phyloP scores from a whole-genome alignment of 345 rosid species.

The Lumnitzera racemosa region DNA sequence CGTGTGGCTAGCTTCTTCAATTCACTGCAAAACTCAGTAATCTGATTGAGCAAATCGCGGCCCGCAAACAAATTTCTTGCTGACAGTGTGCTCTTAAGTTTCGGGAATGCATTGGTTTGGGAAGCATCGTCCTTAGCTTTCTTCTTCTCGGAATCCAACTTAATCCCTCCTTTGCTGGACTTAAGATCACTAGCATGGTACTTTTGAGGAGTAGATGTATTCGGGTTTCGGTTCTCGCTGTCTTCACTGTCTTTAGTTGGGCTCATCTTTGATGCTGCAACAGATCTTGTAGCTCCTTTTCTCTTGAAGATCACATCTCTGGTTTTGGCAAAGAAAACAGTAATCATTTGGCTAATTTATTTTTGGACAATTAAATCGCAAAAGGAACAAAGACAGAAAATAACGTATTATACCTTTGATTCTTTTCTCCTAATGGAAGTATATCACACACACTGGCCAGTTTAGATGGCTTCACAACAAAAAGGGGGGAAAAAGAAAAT shows the following conservation, averaged over 20 bases:
- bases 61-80: constrained; percentile 78
- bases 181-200: constrained; percentile 40
- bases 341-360: not conserved
- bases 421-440: constrained; percentile 27
- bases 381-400: not conserved
- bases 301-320: constrained; percentile 51
- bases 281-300: constrained; percentile 40
- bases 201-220: constrained; percentile 37
- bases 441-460: constrained; percentile 19
- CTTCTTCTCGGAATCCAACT: constrained; percentile 55
- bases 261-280: constrained; percentile 18
- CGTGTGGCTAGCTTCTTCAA: constrained; percentile 71
- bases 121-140: constrained; percentile 20
- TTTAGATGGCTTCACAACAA: constrained; percentile 15
- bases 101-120: constrained; percentile 30
- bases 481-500: constrained; percentile 1
- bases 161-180: constrained; percentile 18
- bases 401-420: constrained; percentile 29
- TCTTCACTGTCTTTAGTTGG: constrained; percentile 28
- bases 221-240: constrained; percentile 64
- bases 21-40: constrained; percentile 75
- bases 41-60: constrained; percentile 65
- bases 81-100: constrained; percentile 63
- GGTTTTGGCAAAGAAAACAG: not conserved
- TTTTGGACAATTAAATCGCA: not conserved